Percentiles rank a stretch among this genome's conserved stretches.
phyloP scores from a whole-genome alignment of 768 basidiomycete genomes.

The Naematelia encephala region DNA sequence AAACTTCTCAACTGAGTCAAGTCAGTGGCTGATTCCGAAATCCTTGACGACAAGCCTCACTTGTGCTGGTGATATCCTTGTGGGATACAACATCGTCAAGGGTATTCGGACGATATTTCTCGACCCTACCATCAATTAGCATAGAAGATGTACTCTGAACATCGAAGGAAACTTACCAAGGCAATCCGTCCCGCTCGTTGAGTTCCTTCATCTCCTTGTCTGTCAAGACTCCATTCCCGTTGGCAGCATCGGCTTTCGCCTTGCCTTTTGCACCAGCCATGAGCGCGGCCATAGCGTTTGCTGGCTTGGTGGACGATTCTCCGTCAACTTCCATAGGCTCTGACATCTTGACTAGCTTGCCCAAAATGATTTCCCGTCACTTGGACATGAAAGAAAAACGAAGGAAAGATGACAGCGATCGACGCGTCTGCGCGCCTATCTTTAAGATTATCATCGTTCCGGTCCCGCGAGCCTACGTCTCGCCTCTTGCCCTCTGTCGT shows the following conservation, averaged over 20 bases:
- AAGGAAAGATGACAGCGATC: not conserved
- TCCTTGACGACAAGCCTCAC: constrained; percentile 56
- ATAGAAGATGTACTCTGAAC: not conserved
- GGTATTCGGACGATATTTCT: constrained; percentile 90
- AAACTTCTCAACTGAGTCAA: constrained; percentile 83
- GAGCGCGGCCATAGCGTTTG: constrained; percentile 38
- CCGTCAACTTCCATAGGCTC: constrained; percentile 40
- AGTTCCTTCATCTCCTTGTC: constrained; percentile 28
- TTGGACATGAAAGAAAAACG: not conserved
- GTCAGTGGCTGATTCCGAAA: constrained; percentile 2
- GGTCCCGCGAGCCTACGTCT: not conserved
- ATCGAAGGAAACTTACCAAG: constrained; percentile 62
- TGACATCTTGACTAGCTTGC: constrained; percentile 14
- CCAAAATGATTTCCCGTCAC: too few species aligned
- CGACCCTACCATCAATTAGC: constrained; percentile 65
- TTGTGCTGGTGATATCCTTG: constrained; percentile 88
- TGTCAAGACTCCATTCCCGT: constrained; percentile 12
- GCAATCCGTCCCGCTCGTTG: constrained; percentile 77
- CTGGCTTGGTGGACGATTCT: constrained; percentile 1
- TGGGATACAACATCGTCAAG: constrained; percentile 95
- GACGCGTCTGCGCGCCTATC: constrained; percentile 4
- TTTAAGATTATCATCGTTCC: not conserved
- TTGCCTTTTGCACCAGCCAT: constrained; percentile 35
- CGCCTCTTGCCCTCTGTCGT: too few species aligned
- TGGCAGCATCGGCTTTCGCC: constrained; percentile 28